A percentile compares a stretch with the other conserved stretches of the same genome.
Evolutionary conservation across 106 monocot genomes (phyloP).

Genomic region (Platanthera zijinensis): DNA sequence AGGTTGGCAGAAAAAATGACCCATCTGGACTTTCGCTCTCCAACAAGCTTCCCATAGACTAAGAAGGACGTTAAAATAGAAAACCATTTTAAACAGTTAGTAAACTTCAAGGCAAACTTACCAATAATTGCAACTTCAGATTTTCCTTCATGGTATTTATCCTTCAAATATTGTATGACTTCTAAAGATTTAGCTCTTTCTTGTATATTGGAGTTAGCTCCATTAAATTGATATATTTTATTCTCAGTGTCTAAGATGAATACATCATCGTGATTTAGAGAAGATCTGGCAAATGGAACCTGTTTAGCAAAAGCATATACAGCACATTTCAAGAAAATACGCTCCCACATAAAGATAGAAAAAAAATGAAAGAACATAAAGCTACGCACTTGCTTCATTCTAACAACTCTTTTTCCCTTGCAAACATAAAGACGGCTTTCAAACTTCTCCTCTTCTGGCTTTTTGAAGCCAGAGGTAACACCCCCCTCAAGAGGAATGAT

Average conservation of each 20-base stretch:
- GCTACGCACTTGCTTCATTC: constrained; percentile 47
- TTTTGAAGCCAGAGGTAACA: constrained; percentile 49
- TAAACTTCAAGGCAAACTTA: constrained; percentile 5
- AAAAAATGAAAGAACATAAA: background rate
- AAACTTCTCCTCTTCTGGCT: constrained; percentile 41
- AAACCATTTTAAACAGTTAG: background rate
- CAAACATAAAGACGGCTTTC: constrained; percentile 58
- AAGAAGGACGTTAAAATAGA: background rate
- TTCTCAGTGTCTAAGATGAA: constrained; percentile 24
- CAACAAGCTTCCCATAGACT: background rate
- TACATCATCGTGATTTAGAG: constrained; percentile 30
- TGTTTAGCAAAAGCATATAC: constrained; percentile 3
- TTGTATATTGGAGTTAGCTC: constrained; percentile 29
- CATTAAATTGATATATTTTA: constrained; percentile 32
- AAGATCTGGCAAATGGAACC: constrained; percentile 33
- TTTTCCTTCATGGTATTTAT: constrained; percentile 35
- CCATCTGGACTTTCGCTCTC: background rate
- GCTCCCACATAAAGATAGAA: background rate
- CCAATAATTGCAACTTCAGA: constrained; percentile 49
- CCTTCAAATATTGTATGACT: constrained; percentile 39
- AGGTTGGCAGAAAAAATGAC: background rate
- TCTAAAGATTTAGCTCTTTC: constrained; percentile 31
- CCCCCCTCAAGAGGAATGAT: constrained; percentile 70
- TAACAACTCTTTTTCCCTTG: constrained; percentile 58
- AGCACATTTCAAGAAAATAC: background rate